A percentile compares a stretch with the other conserved stretches of the same genome.
Evolutionary conservation across 2,329 filamentous ascomycete species (phyloP).

Genomic region (Grosmannia huntii): DNA sequence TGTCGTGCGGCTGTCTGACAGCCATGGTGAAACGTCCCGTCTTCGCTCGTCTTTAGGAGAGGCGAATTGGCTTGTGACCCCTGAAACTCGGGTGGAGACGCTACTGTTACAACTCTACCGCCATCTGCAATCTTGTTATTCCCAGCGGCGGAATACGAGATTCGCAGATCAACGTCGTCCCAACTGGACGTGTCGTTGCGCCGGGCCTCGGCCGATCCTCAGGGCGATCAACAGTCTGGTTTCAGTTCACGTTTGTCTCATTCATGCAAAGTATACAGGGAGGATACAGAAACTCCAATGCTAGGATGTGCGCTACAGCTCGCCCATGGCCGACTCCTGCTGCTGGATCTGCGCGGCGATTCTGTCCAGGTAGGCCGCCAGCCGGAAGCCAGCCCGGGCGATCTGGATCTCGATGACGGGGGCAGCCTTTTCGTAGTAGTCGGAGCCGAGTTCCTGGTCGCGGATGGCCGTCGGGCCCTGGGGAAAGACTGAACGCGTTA

Average conservation of each 20-base stretch:
- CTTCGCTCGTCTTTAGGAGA: too few species aligned
- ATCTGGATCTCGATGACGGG: slow-evolving; percentile 53
- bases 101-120: neutral
- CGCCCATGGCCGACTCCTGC: neutral
- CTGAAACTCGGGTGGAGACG: neutral
- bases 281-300: neutral
- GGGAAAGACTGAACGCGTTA: slow-evolving; percentile 37
- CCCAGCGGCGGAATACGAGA: too few species aligned
- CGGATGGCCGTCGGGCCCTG: slow-evolving; percentile 44
- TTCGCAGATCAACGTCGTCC: neutral
- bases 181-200: neutral
- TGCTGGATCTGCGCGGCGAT: slow-evolving; percentile 30
- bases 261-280: too few species aligned
- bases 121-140: neutral
- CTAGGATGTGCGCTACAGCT: neutral
- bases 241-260: too few species aligned
- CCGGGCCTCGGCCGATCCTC: too few species aligned
- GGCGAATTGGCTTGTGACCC: neutral
- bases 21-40: too few species aligned
- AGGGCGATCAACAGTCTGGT: too few species aligned
- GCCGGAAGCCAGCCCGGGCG: slow-evolving; percentile 54
- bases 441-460: slow-evolving; percentile 42
- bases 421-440: slow-evolving; percentile 52
- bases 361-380: slow-evolving; percentile 54
- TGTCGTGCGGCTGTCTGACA: too few species aligned